Evolutionary conservation across 1,284 basidiomycete genomes (phyloP), one percentile per base, ranked within the genome.

Genomic region (Sanguinoderma infundibulare): DNA sequence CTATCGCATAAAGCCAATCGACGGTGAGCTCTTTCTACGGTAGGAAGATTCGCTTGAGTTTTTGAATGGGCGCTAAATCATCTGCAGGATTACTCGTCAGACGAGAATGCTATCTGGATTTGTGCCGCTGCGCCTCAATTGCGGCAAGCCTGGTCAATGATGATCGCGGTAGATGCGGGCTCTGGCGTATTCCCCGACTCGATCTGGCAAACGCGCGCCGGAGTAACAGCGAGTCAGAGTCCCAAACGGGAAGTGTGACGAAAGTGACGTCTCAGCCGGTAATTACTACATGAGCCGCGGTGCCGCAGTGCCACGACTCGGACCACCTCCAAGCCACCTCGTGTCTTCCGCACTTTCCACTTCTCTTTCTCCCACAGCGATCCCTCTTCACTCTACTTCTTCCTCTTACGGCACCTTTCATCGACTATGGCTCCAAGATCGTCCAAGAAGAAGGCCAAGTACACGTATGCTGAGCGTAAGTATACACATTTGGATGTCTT

Each of bases 401-500:
- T 30, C 7, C n/a, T 50, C 30, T 46, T 22, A 24, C 44, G 24
- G 32, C 20, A 34, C 30, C 47, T 50, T n/a, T 28, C 17, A 32
- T 28, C 39, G 4, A 30, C n/a, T 34, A 70, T 70, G 69, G 63
- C 62, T 32, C 67, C 73, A n/a, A 71, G 66, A 24, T 74, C 72
- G 50, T 64, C 73, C 1, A 72, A 70, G 53, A 79, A 78, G 68
- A 68, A 70, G 10, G 64, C 68, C 32, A 81, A 81, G 62, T 70
- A 73, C 46, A 77, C 79, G 1, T 83, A 83, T 64, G 73, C 80
- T 35, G 79, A 83, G 69, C 79, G 82, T 83, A 67, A 67, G 81
- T 32, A n/a, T 73, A 14, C n/a, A 20, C 17, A 28, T 14, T 20
- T 39, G 6, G 38, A 47, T 32, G 2, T 46, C 5, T 46, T 26